Percentiles rank a stretch among this genome's conserved stretches.
Evolutionary conservation across 2,329 filamentous ascomycete species (phyloP).

Genomic region (Trichocomaceae sp.): DNA sequence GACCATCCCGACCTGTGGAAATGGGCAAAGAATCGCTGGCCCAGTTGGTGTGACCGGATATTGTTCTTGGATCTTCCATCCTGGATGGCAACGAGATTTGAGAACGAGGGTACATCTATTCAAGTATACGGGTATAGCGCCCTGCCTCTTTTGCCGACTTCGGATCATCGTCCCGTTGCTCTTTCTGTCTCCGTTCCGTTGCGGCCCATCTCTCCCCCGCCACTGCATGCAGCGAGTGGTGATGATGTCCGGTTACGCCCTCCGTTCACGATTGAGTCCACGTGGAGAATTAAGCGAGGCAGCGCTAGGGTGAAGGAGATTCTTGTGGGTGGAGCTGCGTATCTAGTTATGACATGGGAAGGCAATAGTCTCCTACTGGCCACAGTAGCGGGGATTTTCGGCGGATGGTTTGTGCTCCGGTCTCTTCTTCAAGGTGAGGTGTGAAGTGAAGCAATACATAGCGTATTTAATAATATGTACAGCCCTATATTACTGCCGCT

Average conservation of each 20-base stretch:
- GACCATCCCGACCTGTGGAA: conserved; percentile 47
- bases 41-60: conserved; percentile 89
- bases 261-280: conserved; percentile 52
- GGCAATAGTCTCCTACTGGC: conserved; percentile 39
- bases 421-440: conserved; percentile 17
- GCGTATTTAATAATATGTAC: too few species aligned
- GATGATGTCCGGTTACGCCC: conserved; percentile 38
- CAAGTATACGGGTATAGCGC: conserved; percentile 60
- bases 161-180: conserved; percentile 81
- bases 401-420: conserved; percentile 38
- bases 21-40: conserved; percentile 78
- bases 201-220: conserved; percentile 29
- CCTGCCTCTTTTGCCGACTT: conserved; percentile 71
- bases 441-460: background rate
- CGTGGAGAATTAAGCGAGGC: conserved; percentile 50
- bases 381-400: conserved; percentile 32
- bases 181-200: conserved; percentile 63
- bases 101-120: conserved; percentile 33
- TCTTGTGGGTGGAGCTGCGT: conserved; percentile 52
- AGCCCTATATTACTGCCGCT: too few species aligned
- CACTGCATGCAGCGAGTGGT: conserved; percentile 18
- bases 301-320: conserved; percentile 54
- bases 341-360: conserved; percentile 46
- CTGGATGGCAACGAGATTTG: conserved; percentile 37
- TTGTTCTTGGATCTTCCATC: conserved; percentile 62